A percentile compares a stretch with the other conserved stretches of the same genome.
phyloP scores from a whole-genome alignment of 495 filamentous ascomycete genomes.

The Entonaema liquescens region DNA sequence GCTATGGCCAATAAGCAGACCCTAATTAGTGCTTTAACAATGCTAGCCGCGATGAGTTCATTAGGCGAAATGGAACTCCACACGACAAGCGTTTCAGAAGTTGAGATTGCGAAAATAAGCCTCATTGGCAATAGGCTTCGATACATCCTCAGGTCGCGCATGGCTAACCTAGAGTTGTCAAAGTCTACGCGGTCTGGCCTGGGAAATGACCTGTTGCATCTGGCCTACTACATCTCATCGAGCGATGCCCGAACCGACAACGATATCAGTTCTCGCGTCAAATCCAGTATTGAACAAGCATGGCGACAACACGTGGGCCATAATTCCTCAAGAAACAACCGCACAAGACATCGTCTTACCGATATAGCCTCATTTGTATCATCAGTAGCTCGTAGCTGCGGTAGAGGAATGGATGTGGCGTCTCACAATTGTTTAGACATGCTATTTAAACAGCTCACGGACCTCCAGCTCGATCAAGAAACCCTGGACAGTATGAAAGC shows the following conservation, averaged over 20 bases:
- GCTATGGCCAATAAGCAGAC: conserved; percentile 40
- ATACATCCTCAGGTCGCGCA: conserved; percentile 35
- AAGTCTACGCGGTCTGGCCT: conserved; percentile 4
- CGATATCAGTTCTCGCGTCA: conserved; percentile 17
- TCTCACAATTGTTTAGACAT: conserved; percentile 49
- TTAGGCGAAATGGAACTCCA: conserved; percentile 42
- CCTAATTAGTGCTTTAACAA: conserved; percentile 49
- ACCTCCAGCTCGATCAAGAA: conserved; percentile 28
- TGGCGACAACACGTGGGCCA: conserved; percentile 16
- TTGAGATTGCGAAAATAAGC: conserved; percentile 34
- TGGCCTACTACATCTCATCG: conserved; percentile 42
- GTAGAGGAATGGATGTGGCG: conserved; percentile 43
- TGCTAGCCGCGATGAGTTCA: conserved; percentile 46
- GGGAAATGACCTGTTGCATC: conserved; percentile 32
- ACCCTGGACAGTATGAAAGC: conserved; percentile 40
- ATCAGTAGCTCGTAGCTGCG: conserved; percentile 48
- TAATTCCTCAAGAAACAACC: conserved; percentile 23
- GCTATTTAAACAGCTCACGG: conserved; percentile 39
- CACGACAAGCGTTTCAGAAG: conserved; percentile 21
- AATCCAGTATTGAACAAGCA: conserved; percentile 28
- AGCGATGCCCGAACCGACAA: conserved; percentile 14
- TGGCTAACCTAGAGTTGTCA: conserved; percentile 22
- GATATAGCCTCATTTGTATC: conserved; percentile 46
- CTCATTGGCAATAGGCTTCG: conserved; percentile 38
- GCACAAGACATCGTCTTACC: conserved; percentile 32